Evolutionary conservation across 2,329 filamentous ascomycete species (phyloP).

Genomic region (Aureobasidium sp.): DNA sequence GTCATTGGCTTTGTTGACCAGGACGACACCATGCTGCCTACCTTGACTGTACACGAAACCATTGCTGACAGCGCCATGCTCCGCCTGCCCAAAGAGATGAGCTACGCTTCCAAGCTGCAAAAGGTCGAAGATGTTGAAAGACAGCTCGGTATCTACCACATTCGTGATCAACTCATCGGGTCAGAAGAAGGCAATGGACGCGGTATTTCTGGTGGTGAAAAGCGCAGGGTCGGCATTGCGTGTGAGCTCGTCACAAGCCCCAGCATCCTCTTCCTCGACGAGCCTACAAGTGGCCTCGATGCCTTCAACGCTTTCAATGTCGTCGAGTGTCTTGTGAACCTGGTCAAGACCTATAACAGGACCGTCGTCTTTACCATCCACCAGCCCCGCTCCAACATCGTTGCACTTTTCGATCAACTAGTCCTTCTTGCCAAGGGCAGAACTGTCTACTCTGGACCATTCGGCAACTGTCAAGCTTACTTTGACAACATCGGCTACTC

Average conservation of each 20-base stretch:
- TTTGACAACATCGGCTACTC: constrained; percentile 88
- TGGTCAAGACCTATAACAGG: constrained; percentile 93
- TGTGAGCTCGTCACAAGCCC: constrained; percentile 97
- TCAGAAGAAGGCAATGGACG: constrained; percentile 91
- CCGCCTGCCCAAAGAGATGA: constrained; percentile 88
- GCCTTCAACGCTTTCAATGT: constrained; percentile 98
- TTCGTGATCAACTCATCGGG: constrained; percentile 89
- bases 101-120: constrained; percentile 76
- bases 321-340: constrained; percentile 84
- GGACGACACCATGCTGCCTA: constrained; percentile 93
- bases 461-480: constrained; percentile 79
- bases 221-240: constrained; percentile 90
- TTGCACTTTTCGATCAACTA: constrained; percentile 91
- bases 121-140: constrained; percentile 87
- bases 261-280: constrained; percentile 93
- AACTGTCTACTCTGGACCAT: constrained; percentile 88
- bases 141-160: constrained; percentile 89
- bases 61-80: constrained; percentile 90
- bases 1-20: constrained; percentile 97
- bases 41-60: constrained; percentile 93
- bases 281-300: constrained; percentile 92
- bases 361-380: constrained; percentile 99
- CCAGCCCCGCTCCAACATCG: constrained; percentile 95
- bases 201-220: constrained; percentile 95
- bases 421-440: constrained; percentile 81